phyloP scores from a whole-genome alignment of 768 basidiomycete species.

The Lanmaoa pseudosensibilis region DNA sequence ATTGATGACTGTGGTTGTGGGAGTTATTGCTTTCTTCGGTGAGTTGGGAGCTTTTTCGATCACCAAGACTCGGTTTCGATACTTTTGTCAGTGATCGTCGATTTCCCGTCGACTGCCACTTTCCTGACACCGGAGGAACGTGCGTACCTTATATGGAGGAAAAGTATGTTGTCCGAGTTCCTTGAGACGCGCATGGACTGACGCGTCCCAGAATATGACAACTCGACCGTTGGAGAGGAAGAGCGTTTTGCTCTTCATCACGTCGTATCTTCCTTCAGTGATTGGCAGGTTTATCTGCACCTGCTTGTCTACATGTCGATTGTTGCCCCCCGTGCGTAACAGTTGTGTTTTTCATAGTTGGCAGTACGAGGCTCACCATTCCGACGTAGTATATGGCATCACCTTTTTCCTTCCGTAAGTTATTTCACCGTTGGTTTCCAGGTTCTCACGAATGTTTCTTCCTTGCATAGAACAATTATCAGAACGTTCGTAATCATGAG shows the following conservation, averaged over 20 bases:
- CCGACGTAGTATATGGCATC: constrained; percentile 58
- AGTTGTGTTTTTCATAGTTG: not conserved
- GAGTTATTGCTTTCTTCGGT: constrained; percentile 53
- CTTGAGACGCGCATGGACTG: constrained; percentile 47
- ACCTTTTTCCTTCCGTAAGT: constrained; percentile 71
- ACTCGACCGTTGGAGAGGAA: constrained; percentile 35
- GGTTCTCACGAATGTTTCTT: not conserved
- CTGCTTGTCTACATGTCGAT: constrained; percentile 44
- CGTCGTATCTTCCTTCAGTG: constrained; percentile 50
- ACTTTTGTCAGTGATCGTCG: constrained; percentile 50
- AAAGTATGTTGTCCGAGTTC: constrained; percentile 8
- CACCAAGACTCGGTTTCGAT: not conserved
- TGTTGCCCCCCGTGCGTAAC: constrained; percentile 53
- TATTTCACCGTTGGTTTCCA: not conserved
- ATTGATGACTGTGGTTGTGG: constrained; percentile 56
- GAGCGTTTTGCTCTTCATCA: constrained; percentile 58
- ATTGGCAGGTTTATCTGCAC: constrained; percentile 56
- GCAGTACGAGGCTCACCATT: not conserved
- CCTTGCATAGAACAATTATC: constrained; percentile 54
- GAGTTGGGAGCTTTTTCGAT: constrained; percentile 3
- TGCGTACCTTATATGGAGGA: constrained; percentile 18
- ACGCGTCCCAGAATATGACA: constrained; percentile 43
- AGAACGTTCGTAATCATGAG: constrained; percentile 34
- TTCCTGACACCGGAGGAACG: constrained; percentile 20
- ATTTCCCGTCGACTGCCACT: constrained; percentile 36